Conservation (phyloP, 768 basidiomycete genomes). For the Mycena rebaudengoi region DNA sequence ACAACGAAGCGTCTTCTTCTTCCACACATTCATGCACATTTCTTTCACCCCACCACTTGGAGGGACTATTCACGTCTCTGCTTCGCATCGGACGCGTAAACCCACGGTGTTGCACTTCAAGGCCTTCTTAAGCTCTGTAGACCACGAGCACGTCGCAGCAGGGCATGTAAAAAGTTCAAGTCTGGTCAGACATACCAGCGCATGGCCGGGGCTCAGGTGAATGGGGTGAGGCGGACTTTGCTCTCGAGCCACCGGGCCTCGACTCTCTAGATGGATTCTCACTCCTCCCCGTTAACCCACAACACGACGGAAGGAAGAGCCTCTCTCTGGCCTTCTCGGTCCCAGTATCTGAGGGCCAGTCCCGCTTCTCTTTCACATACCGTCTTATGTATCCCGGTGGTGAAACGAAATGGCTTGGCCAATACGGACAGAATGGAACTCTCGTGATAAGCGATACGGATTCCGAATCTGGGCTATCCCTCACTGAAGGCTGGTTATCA, state of each 20-base stretch:
- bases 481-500: slow-evolving; percentile 35
- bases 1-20: no score
- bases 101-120: slow-evolving; percentile 42
- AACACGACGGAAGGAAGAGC: slow-evolving; percentile 1
- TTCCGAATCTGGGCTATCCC: slow-evolving; percentile 27
- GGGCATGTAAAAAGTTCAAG: slow-evolving; percentile 47
- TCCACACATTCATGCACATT: slow-evolving; percentile 52
- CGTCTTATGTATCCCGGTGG: slow-evolving; percentile 55
- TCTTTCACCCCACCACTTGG: slow-evolving; percentile 50
- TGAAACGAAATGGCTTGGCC: slow-evolving; percentile 55
- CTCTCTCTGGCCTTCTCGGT: slow-evolving; percentile 20
- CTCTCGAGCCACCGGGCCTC: not conserved
- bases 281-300: not conserved
- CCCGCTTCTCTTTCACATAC: slow-evolving; percentile 56
- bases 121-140: slow-evolving; percentile 36
- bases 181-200: slow-evolving; percentile 51
- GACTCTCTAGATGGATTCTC: slow-evolving; percentile 11
- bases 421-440: slow-evolving; percentile 52
- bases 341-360: not conserved
- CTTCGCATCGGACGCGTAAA: not conserved
- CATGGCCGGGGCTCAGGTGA: slow-evolving; percentile 26
- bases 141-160: slow-evolving; percentile 41
- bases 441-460: slow-evolving; percentile 42
- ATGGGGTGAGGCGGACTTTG: slow-evolving; percentile 49
- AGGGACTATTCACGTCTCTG: slow-evolving; percentile 37